phyloP scores from a whole-genome alignment of 2,329 filamentous ascomycete genomes.

The Fusarium penzigii region DNA sequence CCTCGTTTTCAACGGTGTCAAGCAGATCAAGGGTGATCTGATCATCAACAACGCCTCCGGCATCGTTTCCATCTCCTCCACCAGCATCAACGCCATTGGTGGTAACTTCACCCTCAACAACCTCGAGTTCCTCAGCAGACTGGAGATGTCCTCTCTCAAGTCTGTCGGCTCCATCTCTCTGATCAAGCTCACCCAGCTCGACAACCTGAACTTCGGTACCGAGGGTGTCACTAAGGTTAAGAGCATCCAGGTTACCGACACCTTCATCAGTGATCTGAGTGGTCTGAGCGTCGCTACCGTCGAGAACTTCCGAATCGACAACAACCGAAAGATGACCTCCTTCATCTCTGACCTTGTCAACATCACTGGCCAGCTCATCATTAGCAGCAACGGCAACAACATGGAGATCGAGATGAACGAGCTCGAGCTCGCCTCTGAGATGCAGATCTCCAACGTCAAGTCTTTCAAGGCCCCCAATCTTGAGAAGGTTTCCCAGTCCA shows the following conservation, averaged over 20 bases:
- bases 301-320: conserved; percentile 77
- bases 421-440: conserved; percentile 59
- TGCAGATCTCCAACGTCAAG: conserved; percentile 72
- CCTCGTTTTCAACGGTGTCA: conserved; percentile 63
- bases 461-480: conserved; percentile 74
- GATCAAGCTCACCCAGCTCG: conserved; percentile 67
- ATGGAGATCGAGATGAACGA: conserved; percentile 75
- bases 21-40: conserved; percentile 58
- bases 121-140: conserved; percentile 66
- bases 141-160: conserved; percentile 67
- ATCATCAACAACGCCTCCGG: conserved; percentile 59
- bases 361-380: conserved; percentile 68
- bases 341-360: conserved; percentile 79
- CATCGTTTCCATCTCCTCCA: conserved; percentile 64
- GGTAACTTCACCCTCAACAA: conserved; percentile 70
- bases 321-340: conserved; percentile 78
- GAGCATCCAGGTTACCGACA: conserved; percentile 79
- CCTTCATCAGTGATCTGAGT: conserved; percentile 73
- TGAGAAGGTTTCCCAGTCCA: conserved; percentile 70
- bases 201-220: conserved; percentile 49
- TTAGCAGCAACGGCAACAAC: conserved; percentile 77
- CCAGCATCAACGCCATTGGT: conserved; percentile 64
- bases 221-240: conserved; percentile 65
- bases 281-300: conserved; percentile 80
- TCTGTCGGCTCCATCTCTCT: conserved; percentile 69